A percentile compares a stretch with the other conserved stretches of the same genome.
These are phyloP conservation scores for Ciborinia camelliae DNA, from an alignment of 2,329 filamentous ascomycete species.

Conservation along the genomic window DNA sequence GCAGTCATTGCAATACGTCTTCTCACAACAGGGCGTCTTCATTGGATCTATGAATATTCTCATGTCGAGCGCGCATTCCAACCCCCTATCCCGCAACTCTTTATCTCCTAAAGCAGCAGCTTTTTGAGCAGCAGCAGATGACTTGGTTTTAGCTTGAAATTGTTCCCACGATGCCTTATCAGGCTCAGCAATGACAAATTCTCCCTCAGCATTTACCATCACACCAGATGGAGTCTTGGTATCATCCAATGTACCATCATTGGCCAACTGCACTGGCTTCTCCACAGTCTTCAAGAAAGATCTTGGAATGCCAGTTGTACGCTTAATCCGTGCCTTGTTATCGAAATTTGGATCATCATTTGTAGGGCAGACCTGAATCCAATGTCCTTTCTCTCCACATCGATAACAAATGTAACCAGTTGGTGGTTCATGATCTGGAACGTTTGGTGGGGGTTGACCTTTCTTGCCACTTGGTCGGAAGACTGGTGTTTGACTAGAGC, in stretches of 20 bases:
- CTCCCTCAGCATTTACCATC: constrained; percentile 96
- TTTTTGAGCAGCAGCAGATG: constrained; percentile 77
- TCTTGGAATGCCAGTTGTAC: constrained; percentile 92
- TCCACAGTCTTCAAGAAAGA: constrained; percentile 95
- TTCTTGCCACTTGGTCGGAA: constrained; percentile 55
- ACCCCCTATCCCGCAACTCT: constrained; percentile 79
- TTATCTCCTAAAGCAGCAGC: constrained; percentile 74
- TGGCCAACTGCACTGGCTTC: constrained; percentile 72
- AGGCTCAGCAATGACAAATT: constrained; percentile 94
- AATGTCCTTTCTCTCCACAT: constrained; percentile 97
- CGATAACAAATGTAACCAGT: constrained; percentile 95
- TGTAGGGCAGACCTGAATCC: constrained; percentile 98
- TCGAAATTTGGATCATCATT: constrained; percentile 97
- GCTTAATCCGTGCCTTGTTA: constrained; percentile 87
- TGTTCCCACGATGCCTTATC: constrained; percentile 96
- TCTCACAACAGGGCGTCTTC: constrained; percentile 97
- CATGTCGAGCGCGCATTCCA: constrained; percentile 95
- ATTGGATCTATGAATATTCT: constrained; percentile 98
- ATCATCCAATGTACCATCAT: constrained; percentile 75
- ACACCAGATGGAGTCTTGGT: constrained; percentile 79
- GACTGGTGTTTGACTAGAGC: constrained; percentile 57
- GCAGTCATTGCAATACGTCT: constrained; percentile 99
- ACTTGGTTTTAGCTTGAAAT: constrained; percentile 92
- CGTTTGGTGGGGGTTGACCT: constrained; percentile 53
- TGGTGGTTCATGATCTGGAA: constrained; percentile 89